Conservation (phyloP, 1,139 yeast species). For the Lodderomyces parapsilosis region DNA sequence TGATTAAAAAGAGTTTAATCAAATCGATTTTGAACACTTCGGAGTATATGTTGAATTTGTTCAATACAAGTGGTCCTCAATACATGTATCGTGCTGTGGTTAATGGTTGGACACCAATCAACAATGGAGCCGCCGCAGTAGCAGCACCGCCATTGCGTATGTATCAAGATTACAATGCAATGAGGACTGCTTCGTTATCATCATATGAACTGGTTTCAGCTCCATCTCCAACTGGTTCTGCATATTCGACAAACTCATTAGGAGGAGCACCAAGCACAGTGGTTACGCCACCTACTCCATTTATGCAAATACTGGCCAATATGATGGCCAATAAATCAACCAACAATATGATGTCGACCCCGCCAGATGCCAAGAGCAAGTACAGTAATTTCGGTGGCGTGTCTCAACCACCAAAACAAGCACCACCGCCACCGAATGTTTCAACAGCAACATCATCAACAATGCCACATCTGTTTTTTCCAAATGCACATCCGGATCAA, state of each 20-base stretch:
- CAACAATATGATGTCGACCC: neutral
- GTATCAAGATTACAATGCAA: neutral
- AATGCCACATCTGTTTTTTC: neutral
- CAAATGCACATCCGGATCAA: neutral
- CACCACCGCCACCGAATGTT: neutral
- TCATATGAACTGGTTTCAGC: conserved; percentile 2
- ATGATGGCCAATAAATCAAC: neutral
- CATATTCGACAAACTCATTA: neutral
- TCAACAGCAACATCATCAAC: neutral
- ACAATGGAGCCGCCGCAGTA: neutral
- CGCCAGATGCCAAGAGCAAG: neutral
- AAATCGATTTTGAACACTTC: conserved; percentile 33
- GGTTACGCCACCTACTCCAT: neutral
- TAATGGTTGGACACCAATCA: conserved; percentile 1
- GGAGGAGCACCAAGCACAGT: neutral
- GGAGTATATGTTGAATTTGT: conserved; percentile 31
- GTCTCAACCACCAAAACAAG: neutral
- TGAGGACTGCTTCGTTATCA: conserved; percentile 9
- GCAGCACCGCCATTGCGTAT: too few relatives aligned
- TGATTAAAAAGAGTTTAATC: conserved; percentile 32
- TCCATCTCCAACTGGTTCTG: neutral
- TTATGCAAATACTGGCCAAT: neutral
- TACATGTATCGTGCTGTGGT: conserved; percentile 18
- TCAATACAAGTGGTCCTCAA: conserved; percentile 38
- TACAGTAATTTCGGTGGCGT: neutral